These are phyloP conservation scores for Taiozyma sp. DNA, from an alignment of 1,139 yeast genomes.

Conservation along the genomic window DNA sequence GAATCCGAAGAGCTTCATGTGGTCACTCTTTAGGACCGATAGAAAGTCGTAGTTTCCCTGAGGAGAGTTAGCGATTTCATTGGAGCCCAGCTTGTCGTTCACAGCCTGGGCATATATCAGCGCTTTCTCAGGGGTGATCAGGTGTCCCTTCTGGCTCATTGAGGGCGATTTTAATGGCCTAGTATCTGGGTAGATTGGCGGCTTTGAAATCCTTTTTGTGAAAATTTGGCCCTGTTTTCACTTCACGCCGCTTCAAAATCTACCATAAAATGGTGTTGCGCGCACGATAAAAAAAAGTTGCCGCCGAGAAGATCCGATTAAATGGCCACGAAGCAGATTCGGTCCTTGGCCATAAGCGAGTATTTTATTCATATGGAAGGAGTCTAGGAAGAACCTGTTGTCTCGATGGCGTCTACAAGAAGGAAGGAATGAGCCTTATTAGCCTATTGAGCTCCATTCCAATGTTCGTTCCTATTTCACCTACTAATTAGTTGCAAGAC, in stretches of 20 bases:
- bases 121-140: neutral
- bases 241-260: too few species aligned
- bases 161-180: neutral
- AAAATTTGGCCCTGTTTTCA: neutral
- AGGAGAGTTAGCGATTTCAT: neutral
- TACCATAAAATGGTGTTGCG: neutral
- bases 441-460: too few species aligned
- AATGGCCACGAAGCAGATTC: neutral
- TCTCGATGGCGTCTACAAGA: too few species aligned
- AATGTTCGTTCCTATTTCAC: too few species aligned
- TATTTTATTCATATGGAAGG: too few species aligned
- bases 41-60: neutral
- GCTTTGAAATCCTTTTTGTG: neutral
- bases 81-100: neutral
- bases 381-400: too few species aligned
- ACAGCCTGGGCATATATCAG: neutral
- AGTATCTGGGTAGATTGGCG: neutral
- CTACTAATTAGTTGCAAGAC: too few species aligned
- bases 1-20: neutral
- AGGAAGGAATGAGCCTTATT: too few species aligned
- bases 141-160: neutral
- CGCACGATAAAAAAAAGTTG: neutral
- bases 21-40: neutral
- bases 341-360: neutral
- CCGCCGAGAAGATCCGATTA: neutral